A percentile compares a stretch with the other conserved stretches of the same genome.
These are phyloP conservation scores for Ascochyta pisi DNA, from an alignment of 2,329 filamentous ascomycete species.

Conservation along the genomic window DNA sequence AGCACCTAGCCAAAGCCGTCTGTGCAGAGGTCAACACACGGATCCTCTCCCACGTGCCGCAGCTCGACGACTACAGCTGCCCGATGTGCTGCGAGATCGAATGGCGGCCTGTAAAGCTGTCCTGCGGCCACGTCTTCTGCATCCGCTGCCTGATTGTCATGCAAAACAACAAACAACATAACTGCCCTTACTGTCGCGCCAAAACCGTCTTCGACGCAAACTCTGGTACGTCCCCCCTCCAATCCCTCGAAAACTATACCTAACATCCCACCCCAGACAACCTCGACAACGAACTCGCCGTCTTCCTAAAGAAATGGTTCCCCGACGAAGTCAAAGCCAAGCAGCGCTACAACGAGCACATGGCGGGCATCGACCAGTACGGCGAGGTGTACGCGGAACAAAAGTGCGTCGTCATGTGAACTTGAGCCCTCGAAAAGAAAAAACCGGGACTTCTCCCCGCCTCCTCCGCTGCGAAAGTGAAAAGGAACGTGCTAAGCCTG, in stretches of 20 bases:
- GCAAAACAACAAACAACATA: conserved; percentile 70
- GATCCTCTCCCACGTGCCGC: conserved; percentile 76
- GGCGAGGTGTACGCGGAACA: conserved; percentile 67
- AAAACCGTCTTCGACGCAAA: conserved; percentile 75
- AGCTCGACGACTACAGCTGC: conserved; percentile 83
- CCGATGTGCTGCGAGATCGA: conserved; percentile 80
- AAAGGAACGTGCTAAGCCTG: conserved; percentile 13
- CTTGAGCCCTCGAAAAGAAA: not conserved
- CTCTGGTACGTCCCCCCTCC: conserved; percentile 57
- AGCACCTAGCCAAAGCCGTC: conserved; percentile 75
- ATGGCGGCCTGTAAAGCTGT: conserved; percentile 80
- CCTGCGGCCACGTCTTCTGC: conserved; percentile 80
- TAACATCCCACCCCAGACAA: conserved; percentile 59
- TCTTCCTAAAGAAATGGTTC: conserved; percentile 78
- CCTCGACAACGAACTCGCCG: conserved; percentile 71
- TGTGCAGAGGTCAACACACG: conserved; percentile 77
- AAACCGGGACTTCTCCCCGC: too few relatives aligned
- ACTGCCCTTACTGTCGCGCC: conserved; percentile 78
- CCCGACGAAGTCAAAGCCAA: conserved; percentile 71
- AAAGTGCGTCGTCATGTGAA: conserved; percentile 67
- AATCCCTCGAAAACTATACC: not conserved
- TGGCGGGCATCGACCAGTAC: conserved; percentile 75
- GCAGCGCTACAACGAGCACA: conserved; percentile 72
- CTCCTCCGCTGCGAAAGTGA: too few relatives aligned
- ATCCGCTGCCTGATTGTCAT: conserved; percentile 83